Percentiles rank a stretch among this genome's conserved stretches.
These are phyloP conservation scores for Russula olivacea DNA, from an alignment of 768 basidiomycete species.

Conservation along the genomic window DNA sequence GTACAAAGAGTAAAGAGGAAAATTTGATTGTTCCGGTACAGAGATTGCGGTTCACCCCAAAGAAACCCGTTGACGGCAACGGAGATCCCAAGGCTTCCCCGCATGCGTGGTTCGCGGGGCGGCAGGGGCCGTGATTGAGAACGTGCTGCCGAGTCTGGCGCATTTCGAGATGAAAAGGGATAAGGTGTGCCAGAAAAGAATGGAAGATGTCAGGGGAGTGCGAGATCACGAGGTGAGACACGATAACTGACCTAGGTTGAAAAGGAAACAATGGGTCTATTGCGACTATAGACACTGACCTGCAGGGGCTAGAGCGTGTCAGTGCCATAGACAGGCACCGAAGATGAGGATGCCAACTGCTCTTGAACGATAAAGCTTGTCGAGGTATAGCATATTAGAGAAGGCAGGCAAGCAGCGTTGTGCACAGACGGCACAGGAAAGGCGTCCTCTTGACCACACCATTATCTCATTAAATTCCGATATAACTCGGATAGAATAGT, in stretches of 20 bases:
- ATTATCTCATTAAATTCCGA: conserved; percentile 7
- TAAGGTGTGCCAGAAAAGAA: conserved; percentile 3
- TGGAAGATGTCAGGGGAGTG: conserved; percentile 17
- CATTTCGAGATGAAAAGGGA: conserved; percentile 4
- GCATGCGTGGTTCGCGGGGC: conserved; percentile 20
- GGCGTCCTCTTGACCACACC: not conserved
- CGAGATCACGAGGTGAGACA: conserved; percentile 15
- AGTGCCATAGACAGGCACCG: not conserved
- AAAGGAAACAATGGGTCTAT: conserved; percentile 14
- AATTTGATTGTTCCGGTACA: not conserved
- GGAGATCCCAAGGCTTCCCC: conserved; percentile 17
- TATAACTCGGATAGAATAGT: not conserved
- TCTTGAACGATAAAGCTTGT: not conserved
- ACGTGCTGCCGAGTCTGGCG: conserved; percentile 2
- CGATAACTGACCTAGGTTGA: not conserved
- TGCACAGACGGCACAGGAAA: too few relatives aligned
- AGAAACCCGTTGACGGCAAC: conserved; percentile 11
- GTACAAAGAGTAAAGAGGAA: not conserved
- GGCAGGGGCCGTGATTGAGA: conserved; percentile 16
- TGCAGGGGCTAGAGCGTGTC: not conserved
- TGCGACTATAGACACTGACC: not conserved
- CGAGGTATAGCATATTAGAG: not conserved
- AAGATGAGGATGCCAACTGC: not conserved
- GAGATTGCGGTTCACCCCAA: not conserved
- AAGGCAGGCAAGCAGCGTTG: too few relatives aligned